phyloP scores from a whole-genome alignment of 768 basidiomycete genomes.

The Leccinum subtestaceum region DNA sequence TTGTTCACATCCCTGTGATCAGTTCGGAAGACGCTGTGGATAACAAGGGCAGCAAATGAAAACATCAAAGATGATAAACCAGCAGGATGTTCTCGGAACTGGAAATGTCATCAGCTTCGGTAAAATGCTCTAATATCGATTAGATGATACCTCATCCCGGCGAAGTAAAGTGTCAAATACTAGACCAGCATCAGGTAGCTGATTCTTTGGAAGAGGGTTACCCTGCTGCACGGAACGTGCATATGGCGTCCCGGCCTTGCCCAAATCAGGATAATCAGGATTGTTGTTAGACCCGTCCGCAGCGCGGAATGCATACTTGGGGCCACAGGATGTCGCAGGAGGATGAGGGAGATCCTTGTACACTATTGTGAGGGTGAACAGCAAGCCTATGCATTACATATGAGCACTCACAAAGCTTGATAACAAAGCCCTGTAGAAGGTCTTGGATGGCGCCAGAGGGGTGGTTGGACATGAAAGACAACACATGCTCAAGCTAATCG shows the following conservation, averaged over 20 bases:
- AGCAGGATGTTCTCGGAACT: conserved; percentile 76
- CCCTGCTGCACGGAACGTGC: conserved; percentile 77
- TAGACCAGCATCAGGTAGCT: conserved; percentile 75
- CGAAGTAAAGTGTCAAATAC: conserved; percentile 78
- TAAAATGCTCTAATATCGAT: background rate
- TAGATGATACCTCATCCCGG: conserved; percentile 55
- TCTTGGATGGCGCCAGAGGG: conserved; percentile 46
- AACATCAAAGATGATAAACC: conserved; percentile 82
- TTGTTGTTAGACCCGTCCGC: conserved; percentile 84
- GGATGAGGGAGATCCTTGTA: conserved; percentile 85
- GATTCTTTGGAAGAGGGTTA: conserved; percentile 60
- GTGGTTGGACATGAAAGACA: conserved; percentile 60
- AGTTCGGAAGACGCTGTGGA: conserved; percentile 87
- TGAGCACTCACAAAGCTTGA: conserved; percentile 55
- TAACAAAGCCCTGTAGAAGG: conserved; percentile 34
- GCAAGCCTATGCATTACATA: background rate
- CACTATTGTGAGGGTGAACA: conserved; percentile 39
- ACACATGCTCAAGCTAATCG: conserved; percentile 64
- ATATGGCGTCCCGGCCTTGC: conserved; percentile 77
- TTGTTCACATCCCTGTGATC: conserved; percentile 61
- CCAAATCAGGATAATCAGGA: conserved; percentile 62
- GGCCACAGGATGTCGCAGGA: conserved; percentile 63
- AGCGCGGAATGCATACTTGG: conserved; percentile 60
- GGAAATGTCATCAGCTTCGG: background rate
- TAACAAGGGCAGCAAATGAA: conserved; percentile 77